Conservation (phyloP, 2,329 filamentous ascomycete species). For the Zalaria obscura region DNA sequence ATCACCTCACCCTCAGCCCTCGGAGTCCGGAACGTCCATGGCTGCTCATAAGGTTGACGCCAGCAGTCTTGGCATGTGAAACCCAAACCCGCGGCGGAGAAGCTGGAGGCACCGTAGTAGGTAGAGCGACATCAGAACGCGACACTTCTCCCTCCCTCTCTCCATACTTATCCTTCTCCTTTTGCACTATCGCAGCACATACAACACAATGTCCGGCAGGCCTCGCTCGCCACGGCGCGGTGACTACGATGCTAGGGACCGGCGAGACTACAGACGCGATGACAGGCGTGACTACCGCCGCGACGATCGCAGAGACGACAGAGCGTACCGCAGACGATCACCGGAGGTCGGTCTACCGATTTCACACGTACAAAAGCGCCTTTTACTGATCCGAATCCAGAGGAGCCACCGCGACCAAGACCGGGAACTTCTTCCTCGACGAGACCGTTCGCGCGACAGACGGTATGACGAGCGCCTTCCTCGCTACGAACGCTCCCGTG, state of each 20-base stretch:
- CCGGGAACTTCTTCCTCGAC: conserved; percentile 47
- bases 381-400: no score
- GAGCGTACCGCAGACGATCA: conserved; percentile 40
- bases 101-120: background rate
- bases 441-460: conserved; percentile 45
- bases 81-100: background rate
- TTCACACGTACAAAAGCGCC: no score
- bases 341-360: conserved; percentile 38
- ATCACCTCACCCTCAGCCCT: no score
- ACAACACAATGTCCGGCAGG: conserved; percentile 3
- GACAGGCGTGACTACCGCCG: conserved; percentile 8
- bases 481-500: conserved; percentile 48
- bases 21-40: no score
- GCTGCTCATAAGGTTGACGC: no score
- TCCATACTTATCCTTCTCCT: conserved; percentile 4
- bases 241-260: background rate
- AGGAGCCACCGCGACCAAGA: conserved; percentile 23
- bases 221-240: conserved; percentile 5
- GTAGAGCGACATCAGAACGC: background rate
- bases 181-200: conserved; percentile 13
- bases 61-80: background rate
- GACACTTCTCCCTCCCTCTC: background rate
- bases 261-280: conserved; percentile 1
- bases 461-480: conserved; percentile 19
- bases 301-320: conserved; percentile 3